Conservation (phyloP, 2,329 filamentous ascomycete species). For the Cladophialophora bantiana region DNA sequence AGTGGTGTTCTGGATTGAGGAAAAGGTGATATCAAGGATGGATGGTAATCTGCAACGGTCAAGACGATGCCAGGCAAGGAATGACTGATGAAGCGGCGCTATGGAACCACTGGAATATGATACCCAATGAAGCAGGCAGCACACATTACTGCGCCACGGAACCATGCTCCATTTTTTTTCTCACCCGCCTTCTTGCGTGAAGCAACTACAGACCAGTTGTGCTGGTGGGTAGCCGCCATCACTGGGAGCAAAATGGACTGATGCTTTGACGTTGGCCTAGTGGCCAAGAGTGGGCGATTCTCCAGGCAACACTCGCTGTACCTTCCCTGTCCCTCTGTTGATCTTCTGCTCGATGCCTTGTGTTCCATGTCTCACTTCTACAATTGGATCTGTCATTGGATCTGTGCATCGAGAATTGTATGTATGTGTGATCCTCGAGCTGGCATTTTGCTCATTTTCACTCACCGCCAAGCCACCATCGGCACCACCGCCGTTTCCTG, state of each 20-base stretch:
- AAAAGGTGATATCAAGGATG: neutral
- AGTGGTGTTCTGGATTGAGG: conserved; percentile 76
- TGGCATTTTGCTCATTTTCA: too few species aligned
- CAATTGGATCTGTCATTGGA: neutral
- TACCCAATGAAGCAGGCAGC: neutral
- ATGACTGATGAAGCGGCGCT: neutral
- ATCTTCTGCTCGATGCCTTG: neutral
- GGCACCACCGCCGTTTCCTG: neutral
- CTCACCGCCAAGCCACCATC: too few species aligned
- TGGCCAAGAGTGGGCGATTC: neutral
- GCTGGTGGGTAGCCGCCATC: neutral
- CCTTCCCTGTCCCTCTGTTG: neutral
- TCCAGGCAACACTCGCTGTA: conserved; percentile 5
- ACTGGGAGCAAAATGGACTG: neutral
- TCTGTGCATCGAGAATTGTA: neutral
- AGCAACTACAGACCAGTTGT: neutral
- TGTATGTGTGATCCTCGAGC: neutral
- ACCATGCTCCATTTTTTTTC: neutral
- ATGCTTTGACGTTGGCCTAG: neutral
- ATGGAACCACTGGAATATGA: neutral
- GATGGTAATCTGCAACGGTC: neutral
- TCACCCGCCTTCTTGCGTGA: neutral
- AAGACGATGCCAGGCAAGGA: neutral
- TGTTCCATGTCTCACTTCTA: neutral
- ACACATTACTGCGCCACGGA: neutral